Percentiles rank a stretch among this genome's conserved stretches.
These are phyloP conservation scores for Neurospora hispaniola DNA, from an alignment of 495 filamentous ascomycete species.

Conservation along the genomic window DNA sequence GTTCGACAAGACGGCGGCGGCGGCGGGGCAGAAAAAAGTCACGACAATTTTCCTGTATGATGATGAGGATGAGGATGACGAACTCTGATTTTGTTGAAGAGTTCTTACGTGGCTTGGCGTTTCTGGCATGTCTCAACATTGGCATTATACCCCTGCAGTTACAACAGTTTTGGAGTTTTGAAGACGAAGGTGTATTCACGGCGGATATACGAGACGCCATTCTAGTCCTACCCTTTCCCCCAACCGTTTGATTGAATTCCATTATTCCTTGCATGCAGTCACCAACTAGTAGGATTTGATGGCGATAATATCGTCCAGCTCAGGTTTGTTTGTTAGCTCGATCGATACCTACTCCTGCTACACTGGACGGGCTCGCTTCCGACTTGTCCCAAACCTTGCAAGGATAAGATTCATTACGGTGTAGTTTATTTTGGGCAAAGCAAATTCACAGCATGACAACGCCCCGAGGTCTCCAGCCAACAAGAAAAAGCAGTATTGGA, in stretches of 20 bases:
- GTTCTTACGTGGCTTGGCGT: background rate
- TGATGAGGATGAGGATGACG: slow-evolving; percentile 8
- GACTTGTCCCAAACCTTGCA: too few species aligned
- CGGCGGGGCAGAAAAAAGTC: background rate
- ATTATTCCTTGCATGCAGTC: background rate
- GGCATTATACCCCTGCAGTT: background rate
- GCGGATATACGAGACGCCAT: background rate
- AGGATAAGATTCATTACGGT: too few species aligned
- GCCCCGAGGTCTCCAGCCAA: too few species aligned
- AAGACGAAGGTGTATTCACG: background rate
- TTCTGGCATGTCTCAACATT: background rate
- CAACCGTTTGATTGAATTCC: background rate
- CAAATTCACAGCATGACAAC: too few species aligned
- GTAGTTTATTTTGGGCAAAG: too few species aligned
- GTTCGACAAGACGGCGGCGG: background rate
- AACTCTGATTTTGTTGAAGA: slow-evolving; percentile 8
- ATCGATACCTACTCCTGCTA: too few species aligned
- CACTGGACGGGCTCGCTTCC: too few species aligned
- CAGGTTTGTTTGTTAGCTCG: too few species aligned
- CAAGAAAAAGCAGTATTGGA: too few species aligned
- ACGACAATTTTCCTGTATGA: background rate
- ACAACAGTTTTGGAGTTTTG: background rate
- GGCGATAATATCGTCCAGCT: background rate
- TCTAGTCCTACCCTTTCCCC: background rate
- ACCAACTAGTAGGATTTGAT: background rate